Conservation (phyloP, 176 grass and related monocot genomes). For the Carex cristatella region DNA sequence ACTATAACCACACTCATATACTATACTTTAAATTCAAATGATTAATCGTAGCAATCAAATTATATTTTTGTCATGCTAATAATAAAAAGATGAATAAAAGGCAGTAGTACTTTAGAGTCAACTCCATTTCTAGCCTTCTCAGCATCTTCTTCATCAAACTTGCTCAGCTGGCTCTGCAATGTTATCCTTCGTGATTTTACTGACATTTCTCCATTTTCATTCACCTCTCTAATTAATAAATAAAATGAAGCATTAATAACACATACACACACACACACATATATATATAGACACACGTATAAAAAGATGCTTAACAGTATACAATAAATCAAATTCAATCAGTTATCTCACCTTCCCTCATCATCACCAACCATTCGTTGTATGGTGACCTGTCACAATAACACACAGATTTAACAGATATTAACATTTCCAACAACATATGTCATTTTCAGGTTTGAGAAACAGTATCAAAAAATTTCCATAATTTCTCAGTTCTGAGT, state of each 20-base stretch:
- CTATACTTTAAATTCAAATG: neutral
- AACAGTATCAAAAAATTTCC: neutral
- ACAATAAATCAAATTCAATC: constrained; percentile 42
- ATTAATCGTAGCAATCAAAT: neutral
- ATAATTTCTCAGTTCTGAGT: neutral
- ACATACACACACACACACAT: neutral
- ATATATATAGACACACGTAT: neutral
- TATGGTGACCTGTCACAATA: constrained; percentile 83
- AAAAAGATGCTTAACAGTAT: neutral
- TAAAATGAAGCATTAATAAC: constrained; percentile 38
- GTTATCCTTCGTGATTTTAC: constrained; percentile 37
- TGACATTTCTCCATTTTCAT: constrained; percentile 32
- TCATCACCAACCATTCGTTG: constrained; percentile 76
- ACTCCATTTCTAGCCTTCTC: constrained; percentile 52
- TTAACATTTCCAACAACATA: constrained; percentile 19
- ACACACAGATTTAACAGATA: constrained; percentile 18
- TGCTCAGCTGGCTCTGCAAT: constrained; percentile 66
- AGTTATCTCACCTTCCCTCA: constrained; percentile 53
- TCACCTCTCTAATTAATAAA: constrained; percentile 24
- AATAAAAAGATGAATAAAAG: constrained; percentile 7
- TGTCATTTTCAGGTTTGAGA: constrained; percentile 24
- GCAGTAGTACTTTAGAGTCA: constrained; percentile 49
- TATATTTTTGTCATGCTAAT: neutral
- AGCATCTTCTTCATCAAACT: constrained; percentile 44
- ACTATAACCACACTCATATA: neutral